Base-by-base conservation (phyloP, 2,329 filamentous ascomycete species). In the Mariannaea sp. region DNA sequence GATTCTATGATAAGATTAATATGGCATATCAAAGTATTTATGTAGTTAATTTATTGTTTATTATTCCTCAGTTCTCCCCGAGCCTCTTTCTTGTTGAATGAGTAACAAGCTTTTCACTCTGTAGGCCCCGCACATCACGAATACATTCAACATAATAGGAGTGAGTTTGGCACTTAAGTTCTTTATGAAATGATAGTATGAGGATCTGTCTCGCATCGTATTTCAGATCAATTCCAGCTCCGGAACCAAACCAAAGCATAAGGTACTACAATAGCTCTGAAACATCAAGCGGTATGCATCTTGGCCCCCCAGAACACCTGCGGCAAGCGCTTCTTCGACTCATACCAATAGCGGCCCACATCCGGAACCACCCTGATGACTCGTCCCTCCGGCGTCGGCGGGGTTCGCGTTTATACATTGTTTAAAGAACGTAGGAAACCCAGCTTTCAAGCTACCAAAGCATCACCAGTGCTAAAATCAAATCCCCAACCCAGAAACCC, bases 321-420 rank as follows among this genome's bases (percentile, higher is more conserved):
- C 29, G 16, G 45, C 16, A 16, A 8, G 32, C 14, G 33, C 8
- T 19, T 16, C 7, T 32, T 13, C 19, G 7, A 30, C 38, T 22
- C 30, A 38, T 26, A 38, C 13, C 33, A 24, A 35, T 14, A 33
- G 39, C 30, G 61, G 33, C 59, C 61, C 61, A 64, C 61, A 62
- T 54, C 52, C 3, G 55, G 53, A 54, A 33, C 26, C 26, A 19
- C 32, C 32, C 17, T 14, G 56, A 64, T 64, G 61, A 64, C 61
- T 64, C 60, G 49, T 49, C 53, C 58, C 61, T 64, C 61, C 61
- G 61, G 59, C 59, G 57, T 64, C 61, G 61, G 61, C 61, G 44
- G 48, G 44, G 44, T 49, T 42, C 17, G 32, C 27, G 22, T 24
- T 24, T 24, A 24, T n/a, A n/a, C 52, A 60, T 43, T 51, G 42